Base-by-base conservation (phyloP, 2,329 filamentous ascomycete genomes). In the Thelonectria discophora region DNA sequence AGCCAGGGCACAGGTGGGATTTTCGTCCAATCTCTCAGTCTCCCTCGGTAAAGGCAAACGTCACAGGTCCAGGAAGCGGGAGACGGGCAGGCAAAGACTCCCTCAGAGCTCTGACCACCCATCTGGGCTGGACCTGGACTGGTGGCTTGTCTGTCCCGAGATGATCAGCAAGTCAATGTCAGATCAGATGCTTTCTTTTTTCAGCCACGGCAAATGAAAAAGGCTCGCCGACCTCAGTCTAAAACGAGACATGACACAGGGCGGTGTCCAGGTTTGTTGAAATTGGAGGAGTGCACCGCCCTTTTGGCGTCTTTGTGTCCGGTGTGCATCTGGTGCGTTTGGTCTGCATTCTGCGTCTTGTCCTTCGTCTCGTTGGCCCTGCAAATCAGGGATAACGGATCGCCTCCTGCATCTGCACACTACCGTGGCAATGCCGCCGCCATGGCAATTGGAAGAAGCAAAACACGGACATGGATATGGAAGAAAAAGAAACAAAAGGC, bases 211-310 rank as follows among this genome's bases (percentile, higher is more conserved):
- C 20, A 47, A 47, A 47, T 47, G 21, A 47, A 24, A 24, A 24
- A 30, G 21, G 45, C 24, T 47, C 21, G 15, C 12, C 18, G 8
- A 11, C 42, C 21, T 37, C 47, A 49, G 47, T 49, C 27, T 37
- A 46, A 24, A 21, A 21, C 55, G 34, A 57, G 37, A 48, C 47
- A 50, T 57, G 46, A 40, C 17, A 50, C 46, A 20, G 21, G 34
- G 42, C 39, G 46, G 54, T 46, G 54, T 42, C 46, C 34, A 46
- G 34, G 54, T 56, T 50, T n/a, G 10, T 27, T 47, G 45, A 30
- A 30, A 47, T 27, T 47, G 20, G 21, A 15, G 34, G 12, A 37
- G 12, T 37, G 34, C 34, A 37, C 34, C 34, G 34, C 34, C 32
- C 34, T 37, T 30, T 30, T 37, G 34, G 34, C 34, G 21, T 24